A percentile compares a stretch with the other conserved stretches of the same genome.
phyloP scores from a whole-genome alignment of 495 filamentous ascomycete genomes.

The Aspergillus egyptiacus region DNA sequence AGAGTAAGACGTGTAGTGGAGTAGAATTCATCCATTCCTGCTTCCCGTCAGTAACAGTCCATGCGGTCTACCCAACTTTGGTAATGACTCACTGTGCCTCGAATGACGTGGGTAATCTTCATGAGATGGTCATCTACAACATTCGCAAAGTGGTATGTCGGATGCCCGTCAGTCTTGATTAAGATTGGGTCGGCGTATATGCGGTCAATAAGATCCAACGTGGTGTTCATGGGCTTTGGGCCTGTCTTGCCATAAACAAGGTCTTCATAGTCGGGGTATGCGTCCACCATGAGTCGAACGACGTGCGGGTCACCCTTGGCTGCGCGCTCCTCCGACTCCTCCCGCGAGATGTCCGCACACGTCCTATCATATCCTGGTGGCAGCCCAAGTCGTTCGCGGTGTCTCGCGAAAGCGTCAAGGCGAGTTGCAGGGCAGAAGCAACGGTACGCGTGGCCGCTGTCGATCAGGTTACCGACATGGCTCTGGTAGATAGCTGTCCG shows the following conservation, averaged over 20 bases:
- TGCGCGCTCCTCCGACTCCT: slow-evolving; percentile 64
- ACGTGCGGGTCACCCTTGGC: slow-evolving; percentile 65
- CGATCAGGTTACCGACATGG: slow-evolving; percentile 65
- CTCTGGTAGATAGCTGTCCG: slow-evolving; percentile 65
- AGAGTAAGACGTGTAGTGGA: slow-evolving; percentile 79
- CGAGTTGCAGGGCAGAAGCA: slow-evolving; percentile 83
- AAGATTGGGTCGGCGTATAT: slow-evolving; percentile 75
- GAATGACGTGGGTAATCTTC: slow-evolving; percentile 91
- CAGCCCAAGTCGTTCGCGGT: slow-evolving; percentile 53
- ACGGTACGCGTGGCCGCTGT: slow-evolving; percentile 71
- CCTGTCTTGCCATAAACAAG: slow-evolving; percentile 66
- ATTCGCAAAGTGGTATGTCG: slow-evolving; percentile 95
- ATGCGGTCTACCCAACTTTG: background rate
- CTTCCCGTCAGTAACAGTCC: background rate
- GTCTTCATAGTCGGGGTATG: slow-evolving; percentile 60
- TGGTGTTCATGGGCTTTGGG: slow-evolving; percentile 42
- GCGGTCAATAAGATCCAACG: slow-evolving; percentile 38
- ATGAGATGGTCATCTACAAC: slow-evolving; percentile 93
- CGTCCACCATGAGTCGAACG: slow-evolving; percentile 62
- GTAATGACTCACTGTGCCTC: slow-evolving; percentile 59
- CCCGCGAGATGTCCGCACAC: slow-evolving; percentile 59
- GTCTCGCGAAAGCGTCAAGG: slow-evolving; percentile 55
- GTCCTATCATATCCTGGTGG: slow-evolving; percentile 70
- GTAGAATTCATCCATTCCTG: slow-evolving; percentile 93
- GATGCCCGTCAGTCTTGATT: slow-evolving; percentile 82